Base-by-base conservation (phyloP, 768 basidiomycete genomes). In the Phaeotremella skinneri region DNA sequence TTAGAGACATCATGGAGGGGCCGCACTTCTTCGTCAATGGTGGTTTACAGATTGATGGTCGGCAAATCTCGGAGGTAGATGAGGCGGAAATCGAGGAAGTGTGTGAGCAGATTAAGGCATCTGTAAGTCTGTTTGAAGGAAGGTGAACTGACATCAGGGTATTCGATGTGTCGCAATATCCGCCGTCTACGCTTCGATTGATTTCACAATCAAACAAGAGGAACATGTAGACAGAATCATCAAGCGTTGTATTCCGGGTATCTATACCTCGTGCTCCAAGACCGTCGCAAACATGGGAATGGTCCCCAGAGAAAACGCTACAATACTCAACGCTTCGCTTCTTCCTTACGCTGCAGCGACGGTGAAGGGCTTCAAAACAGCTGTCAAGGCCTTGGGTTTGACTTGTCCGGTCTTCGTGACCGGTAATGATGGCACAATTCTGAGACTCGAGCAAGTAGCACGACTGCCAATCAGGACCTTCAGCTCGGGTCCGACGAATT, bases 251-350 rank as follows among this genome's bases (percentile, higher is more conserved):
- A 37, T 60, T 14, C 58, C 58, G 6, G 53, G 45, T 13, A 21
- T 49, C 29, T 55, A 27, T 26, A 49, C 43, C 49, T 81, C 84
- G 41, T 81, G 82, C 50, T 83, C 83, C 26, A 81, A 82, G 49
- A 81, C 83, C 53, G 80, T 80, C 76, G 60, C 55, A 69, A 65
- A 43, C 20, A 17, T 29, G 23, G 84, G 84, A 31, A 78, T 86
- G 51, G 74, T 86, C 16, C 84, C 85, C 62, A 81, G 86, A 43
- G 86, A 87, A 68, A 87, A 87, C 55, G 86, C 86, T 0, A 66
- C 71, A 25, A 86, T 87, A 59, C 79, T 86, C 59, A 87, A 87
- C 62, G 85, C 85, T 0, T 83, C 85, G 2, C 81, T 87, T 64
- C 79, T 84, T 32, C 74, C 79, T 29, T 87, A 84, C 70, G 85